phyloP scores from a whole-genome alignment of 352 stramenopile species.

The Phytophthora quininea region DNA sequence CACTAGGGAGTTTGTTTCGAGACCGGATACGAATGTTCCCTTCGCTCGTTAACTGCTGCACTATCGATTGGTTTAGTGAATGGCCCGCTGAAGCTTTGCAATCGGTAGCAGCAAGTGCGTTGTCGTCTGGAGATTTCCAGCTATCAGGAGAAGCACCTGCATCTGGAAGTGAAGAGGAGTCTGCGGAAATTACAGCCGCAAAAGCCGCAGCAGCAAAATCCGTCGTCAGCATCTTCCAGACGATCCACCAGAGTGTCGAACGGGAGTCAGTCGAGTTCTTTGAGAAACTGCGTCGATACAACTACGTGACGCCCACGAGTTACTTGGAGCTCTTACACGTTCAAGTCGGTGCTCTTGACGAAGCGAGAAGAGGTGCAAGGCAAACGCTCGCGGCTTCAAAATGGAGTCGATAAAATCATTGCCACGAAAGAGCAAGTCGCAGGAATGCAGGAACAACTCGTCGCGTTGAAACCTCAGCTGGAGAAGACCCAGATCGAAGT shows the following conservation, averaged over 20 bases:
- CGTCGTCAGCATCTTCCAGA: conserved; percentile 83
- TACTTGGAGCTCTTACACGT: conserved; percentile 95
- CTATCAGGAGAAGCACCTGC: conserved; percentile 36
- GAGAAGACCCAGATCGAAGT: conserved; percentile 93
- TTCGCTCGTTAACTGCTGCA: conserved; percentile 90
- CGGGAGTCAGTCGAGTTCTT: conserved; percentile 84
- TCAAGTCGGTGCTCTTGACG: conserved; percentile 89
- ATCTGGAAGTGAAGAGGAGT: conserved; percentile 18
- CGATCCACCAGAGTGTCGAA: conserved; percentile 92
- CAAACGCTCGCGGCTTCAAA: conserved; percentile 86
- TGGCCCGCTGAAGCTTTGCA: conserved; percentile 86
- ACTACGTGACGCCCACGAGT: conserved; percentile 95
- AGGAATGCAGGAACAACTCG: conserved; percentile 92
- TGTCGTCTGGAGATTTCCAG: conserved; percentile 67
- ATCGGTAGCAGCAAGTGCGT: conserved; percentile 62
- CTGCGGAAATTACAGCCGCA: conserved; percentile 13
- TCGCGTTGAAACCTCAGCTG: conserved; percentile 91
- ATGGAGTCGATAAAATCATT: conserved; percentile 94
- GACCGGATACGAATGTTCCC: conserved; percentile 93
- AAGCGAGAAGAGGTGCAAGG: conserved; percentile 91
- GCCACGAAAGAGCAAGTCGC: conserved; percentile 93
- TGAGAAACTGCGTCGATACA: conserved; percentile 86
- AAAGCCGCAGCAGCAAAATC: conserved; percentile 24
- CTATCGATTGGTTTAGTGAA: conserved; percentile 91
- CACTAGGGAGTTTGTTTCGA: conserved; percentile 89